Percentiles rank a stretch among this genome's conserved stretches.
These are phyloP conservation scores for Actinomortierella ambigua DNA, from an alignment of 371 early-diverging fungal genomes.

Conservation along the genomic window DNA sequence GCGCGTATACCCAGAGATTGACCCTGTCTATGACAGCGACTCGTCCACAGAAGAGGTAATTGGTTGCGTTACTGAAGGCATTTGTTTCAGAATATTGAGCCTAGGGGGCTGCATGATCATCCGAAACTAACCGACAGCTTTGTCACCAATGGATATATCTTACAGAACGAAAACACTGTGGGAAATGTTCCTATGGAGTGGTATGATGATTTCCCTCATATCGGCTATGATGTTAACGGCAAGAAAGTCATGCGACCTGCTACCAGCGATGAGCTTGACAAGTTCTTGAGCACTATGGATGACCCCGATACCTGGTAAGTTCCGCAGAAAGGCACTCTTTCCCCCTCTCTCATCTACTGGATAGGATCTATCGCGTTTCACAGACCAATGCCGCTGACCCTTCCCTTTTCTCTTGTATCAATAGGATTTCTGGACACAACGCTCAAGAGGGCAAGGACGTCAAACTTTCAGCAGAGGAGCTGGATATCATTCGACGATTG, in stretches of 20 bases:
- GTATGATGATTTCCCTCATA: constrained; percentile 96
- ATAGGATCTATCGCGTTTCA: too few species aligned
- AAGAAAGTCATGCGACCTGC: constrained; percentile 90
- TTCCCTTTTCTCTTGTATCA: too few species aligned
- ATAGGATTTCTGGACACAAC: constrained; percentile 83
- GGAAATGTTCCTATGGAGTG: constrained; percentile 96
- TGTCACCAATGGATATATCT: neutral
- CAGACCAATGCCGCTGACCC: too few species aligned
- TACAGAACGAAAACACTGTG: constrained; percentile 72
- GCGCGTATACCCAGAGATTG: constrained; percentile 81
- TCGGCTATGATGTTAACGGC: constrained; percentile 95
- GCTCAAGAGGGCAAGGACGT: constrained; percentile 80
- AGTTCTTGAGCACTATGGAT: constrained; percentile 90
- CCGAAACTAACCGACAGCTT: neutral
- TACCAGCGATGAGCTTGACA: constrained; percentile 88
- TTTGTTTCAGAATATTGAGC: too few species aligned
- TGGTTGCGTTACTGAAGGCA: neutral
- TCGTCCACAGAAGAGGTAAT: constrained; percentile 86
- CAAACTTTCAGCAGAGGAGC: constrained; percentile 83
- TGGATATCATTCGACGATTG: constrained; percentile 89
- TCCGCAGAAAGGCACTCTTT: too few species aligned
- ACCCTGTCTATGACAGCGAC: constrained; percentile 90
- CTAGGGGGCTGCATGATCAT: neutral
- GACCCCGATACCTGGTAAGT: constrained; percentile 87
- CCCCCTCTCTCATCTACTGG: too few species aligned